Evolutionary conservation across 2,329 filamentous ascomycete genomes (phyloP).

Genomic region (Bipolaris gigantea): DNA sequence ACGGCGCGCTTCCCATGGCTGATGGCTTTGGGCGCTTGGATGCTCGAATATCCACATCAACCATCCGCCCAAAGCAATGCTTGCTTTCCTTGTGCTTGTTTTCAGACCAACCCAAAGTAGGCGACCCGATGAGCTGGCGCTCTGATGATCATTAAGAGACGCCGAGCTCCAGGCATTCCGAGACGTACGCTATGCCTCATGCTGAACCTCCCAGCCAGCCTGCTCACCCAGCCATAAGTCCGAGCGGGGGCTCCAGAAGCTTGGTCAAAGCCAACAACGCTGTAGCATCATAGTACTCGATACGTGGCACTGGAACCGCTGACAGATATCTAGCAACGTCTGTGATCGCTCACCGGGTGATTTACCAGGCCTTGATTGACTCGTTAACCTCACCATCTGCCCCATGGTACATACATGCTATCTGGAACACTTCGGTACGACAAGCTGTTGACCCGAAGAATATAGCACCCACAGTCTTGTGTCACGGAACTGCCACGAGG

Average conservation of each 20-base stretch:
- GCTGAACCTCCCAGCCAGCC: slow-evolving; percentile 29
- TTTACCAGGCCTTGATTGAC: slow-evolving; percentile 21
- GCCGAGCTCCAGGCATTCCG: slow-evolving; percentile 24
- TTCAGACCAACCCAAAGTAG: slow-evolving; percentile 23
- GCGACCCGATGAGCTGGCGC: slow-evolving; percentile 21
- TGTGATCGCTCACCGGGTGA: slow-evolving; percentile 2
- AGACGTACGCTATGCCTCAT: slow-evolving; percentile 25
- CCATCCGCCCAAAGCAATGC: slow-evolving; percentile 14
- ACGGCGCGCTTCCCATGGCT: slow-evolving; percentile 13
- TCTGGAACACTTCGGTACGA: slow-evolving; percentile 6
- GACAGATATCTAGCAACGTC: slow-evolving; percentile 13
- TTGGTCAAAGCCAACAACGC: slow-evolving; percentile 18
- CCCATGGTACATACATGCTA: background rate
- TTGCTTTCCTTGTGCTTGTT: slow-evolving; percentile 21
- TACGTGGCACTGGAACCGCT: slow-evolving; percentile 7
- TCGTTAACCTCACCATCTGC: slow-evolving; percentile 13
- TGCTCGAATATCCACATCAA: slow-evolving; percentile 18
- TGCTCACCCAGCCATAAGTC: slow-evolving; percentile 20
- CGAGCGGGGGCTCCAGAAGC: slow-evolving; percentile 31
- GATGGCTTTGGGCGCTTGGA: slow-evolving; percentile 9
- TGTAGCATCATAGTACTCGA: slow-evolving; percentile 17
- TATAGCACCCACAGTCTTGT: slow-evolving; percentile 3
- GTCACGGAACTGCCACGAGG: slow-evolving; percentile 8
- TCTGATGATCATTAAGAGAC: slow-evolving; percentile 24
- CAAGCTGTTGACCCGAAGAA: slow-evolving; percentile 2